phyloP scores from a whole-genome alignment of 495 filamentous ascomycete species.

The Penicillium maclennaniae region DNA sequence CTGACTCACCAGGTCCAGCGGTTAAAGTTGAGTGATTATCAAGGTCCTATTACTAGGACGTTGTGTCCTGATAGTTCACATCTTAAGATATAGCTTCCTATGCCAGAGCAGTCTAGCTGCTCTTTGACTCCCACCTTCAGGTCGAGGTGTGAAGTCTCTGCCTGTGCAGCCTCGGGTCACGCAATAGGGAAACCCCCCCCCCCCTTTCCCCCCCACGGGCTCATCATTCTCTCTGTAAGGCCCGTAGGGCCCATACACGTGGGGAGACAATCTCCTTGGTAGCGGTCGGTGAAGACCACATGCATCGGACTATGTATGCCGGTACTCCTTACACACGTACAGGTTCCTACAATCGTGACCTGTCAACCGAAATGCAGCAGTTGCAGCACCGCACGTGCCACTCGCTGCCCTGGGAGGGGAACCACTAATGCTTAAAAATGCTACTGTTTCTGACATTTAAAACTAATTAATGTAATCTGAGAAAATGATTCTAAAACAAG shows the following conservation, averaged over 20 bases:
- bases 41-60: too few relatives aligned
- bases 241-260: not conserved
- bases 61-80: too few relatives aligned
- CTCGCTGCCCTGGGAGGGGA: conserved; percentile 2
- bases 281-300: not conserved
- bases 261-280: not conserved
- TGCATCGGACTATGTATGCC: not conserved
- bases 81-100: not conserved
- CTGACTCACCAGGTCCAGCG: not conserved
- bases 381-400: conserved; percentile 10
- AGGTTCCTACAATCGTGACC: not conserved
- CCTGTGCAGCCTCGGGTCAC: not conserved
- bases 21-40: not conserved
- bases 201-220: too few relatives aligned
- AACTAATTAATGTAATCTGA: not conserved
- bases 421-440: not conserved
- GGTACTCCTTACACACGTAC: not conserved
- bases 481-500: not conserved
- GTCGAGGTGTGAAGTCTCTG: not conserved
- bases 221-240: not conserved
- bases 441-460: not conserved
- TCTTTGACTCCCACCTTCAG: not conserved
- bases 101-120: not conserved
- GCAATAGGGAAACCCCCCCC: not conserved
- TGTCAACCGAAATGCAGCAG: not conserved